Evolutionary conservation across 1,284 basidiomycete genomes (phyloP).

Genomic region (Gymnopus androsaceus): DNA sequence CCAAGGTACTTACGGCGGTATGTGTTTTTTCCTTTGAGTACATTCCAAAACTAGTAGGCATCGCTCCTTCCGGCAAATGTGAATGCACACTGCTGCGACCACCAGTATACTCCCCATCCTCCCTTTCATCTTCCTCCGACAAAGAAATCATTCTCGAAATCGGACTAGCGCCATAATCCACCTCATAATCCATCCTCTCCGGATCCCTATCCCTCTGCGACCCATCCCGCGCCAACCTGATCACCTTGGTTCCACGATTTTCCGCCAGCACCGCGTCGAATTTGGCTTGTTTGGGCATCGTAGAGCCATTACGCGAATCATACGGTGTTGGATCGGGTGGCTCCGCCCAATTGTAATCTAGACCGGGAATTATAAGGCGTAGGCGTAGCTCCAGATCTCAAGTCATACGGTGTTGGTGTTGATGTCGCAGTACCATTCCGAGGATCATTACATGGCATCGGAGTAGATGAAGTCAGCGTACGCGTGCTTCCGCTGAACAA

Average conservation of each 20-base stretch:
- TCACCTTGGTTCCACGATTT: neutral
- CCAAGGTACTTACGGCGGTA: no score
- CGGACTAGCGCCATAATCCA: neutral
- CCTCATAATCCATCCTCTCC: neutral
- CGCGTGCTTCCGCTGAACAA: conserved; percentile 41
- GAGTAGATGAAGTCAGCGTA: conserved; percentile 43
- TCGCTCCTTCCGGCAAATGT: neutral
- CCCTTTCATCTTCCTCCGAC: neutral
- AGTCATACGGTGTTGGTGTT: neutral
- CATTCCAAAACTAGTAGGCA: no score
- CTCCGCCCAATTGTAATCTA: neutral
- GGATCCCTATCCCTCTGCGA: neutral
- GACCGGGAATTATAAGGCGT: conserved; percentile 5
- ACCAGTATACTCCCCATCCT: no score
- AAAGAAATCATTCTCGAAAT: neutral
- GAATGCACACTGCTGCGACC: no score
- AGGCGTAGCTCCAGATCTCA: neutral
- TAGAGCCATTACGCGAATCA: no score
- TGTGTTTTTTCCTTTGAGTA: no score
- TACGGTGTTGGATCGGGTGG: neutral
- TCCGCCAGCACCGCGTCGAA: neutral
- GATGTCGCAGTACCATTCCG: neutral
- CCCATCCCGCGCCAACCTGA: neutral
- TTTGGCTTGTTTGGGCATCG: neutral
- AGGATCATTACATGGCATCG: conserved; percentile 12